phyloP scores from a whole-genome alignment of 306 rosid genomes.

The Psophocarpus tetragonolobus region DNA sequence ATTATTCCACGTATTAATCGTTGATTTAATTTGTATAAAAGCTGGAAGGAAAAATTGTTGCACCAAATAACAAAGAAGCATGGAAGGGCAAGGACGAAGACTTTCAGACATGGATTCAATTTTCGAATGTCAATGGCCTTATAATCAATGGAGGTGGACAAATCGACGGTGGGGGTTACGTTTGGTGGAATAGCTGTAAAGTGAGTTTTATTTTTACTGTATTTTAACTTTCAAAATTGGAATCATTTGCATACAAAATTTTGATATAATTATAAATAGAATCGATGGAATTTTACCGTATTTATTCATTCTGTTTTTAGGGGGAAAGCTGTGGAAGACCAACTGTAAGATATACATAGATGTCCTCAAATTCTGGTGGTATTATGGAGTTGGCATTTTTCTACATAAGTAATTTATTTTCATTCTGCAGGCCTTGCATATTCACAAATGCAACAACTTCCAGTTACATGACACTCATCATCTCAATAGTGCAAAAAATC shows the following conservation, averaged over 20 bases:
- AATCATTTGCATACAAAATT: too few relatives aligned
- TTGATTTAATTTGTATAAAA: neutral
- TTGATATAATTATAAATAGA: too few relatives aligned
- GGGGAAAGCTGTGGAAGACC: neutral
- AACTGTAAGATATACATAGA: slow-evolving; percentile 25
- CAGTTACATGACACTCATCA: slow-evolving; percentile 25
- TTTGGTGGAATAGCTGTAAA: slow-evolving; percentile 30
- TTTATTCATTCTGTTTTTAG: slow-evolving; percentile 14
- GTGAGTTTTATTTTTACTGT: neutral
- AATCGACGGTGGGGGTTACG: slow-evolving; percentile 28
- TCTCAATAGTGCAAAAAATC: slow-evolving; percentile 30
- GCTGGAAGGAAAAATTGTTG: slow-evolving; percentile 36
- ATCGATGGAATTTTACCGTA: neutral
- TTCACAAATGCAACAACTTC: slow-evolving; percentile 15
- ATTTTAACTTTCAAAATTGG: neutral
- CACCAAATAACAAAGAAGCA: slow-evolving; percentile 19
- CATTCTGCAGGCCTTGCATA: slow-evolving; percentile 33
- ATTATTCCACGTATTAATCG: neutral
- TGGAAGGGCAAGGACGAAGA: neutral
- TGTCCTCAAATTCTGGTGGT: neutral
- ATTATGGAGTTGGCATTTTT: neutral
- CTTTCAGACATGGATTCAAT: neutral
- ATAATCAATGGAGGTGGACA: slow-evolving; percentile 29
- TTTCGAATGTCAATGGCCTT: neutral
- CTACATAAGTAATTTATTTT: neutral